Base-by-base conservation (phyloP, 768 basidiomycete genomes). In the Rickenella mellea region DNA sequence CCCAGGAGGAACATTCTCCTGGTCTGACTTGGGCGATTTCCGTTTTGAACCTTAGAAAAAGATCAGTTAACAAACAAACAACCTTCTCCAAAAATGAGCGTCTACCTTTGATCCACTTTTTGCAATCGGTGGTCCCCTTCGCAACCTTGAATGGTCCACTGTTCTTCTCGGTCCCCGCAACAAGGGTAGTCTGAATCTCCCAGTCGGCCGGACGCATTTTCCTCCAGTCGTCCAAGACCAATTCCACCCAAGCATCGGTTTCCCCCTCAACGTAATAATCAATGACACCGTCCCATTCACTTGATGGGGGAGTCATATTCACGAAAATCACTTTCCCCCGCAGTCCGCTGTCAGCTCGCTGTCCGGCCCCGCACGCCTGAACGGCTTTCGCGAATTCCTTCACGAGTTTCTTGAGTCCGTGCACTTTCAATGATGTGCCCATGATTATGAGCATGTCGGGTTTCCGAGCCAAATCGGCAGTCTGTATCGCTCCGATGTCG, bases 401-500 rank as follows among this genome's bases (percentile, higher is more conserved):
- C 39, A 96, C 91, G 24, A 97, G 74, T 54, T 81, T 85, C 65
- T 89, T 91, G 42, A 97, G 66, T 11, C 93, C 94, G 50, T 96
- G 92, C 8, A 98, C 96, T 61, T 94, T 94, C 44, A 99, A 71
- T 14, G 88, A 91, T 12, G 96, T 99, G 19, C 94, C 94, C 87
- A 98, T 93, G 52, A 99, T 84, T 52, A 99, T 80, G 30, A 99
- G 67, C 68, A 96, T 71, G 58, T 98, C 94, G 2, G 96, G 94
- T 54, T 76, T 82, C 40, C 80, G 78, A 12, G 67, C 61, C 5
- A 96, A 58, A 57, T 99, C 94, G 12, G 73, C 65, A 4, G 76
- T 67, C 50, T 92, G 85, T 1, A 96, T 82, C 31, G 62, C 57
- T 27, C 88, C 92, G 51, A 99, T 97, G 32, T 92, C 86, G 48